Conservation (phyloP, 495 filamentous ascomycete genomes). For the Penicillium argentinense region DNA sequence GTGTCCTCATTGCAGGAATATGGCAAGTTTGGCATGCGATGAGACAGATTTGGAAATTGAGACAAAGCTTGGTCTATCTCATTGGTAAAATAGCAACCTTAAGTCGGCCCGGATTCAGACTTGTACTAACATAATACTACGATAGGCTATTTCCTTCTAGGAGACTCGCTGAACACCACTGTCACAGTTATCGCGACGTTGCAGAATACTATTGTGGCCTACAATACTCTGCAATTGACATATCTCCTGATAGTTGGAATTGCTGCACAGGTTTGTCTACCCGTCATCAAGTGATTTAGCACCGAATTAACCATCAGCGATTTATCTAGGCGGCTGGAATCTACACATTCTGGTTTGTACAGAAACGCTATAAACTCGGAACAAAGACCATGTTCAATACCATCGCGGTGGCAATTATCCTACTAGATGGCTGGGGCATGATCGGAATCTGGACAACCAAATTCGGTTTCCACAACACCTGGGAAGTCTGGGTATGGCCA, state of each 20-base stretch:
- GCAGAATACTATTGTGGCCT: constrained; percentile 61
- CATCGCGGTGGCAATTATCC: constrained; percentile 54
- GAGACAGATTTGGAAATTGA: constrained; percentile 60
- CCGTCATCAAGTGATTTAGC: too few species aligned
- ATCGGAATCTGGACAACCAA: constrained; percentile 62
- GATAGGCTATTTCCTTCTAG: constrained; percentile 61
- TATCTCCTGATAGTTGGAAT: constrained; percentile 66
- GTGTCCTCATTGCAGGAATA: constrained; percentile 54
- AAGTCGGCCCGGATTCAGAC: not conserved
- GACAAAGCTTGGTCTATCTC: constrained; percentile 63
- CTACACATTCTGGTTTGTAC: constrained; percentile 58
- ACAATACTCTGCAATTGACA: constrained; percentile 59
- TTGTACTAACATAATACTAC: not conserved
- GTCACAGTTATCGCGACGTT: constrained; percentile 65
- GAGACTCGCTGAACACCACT: constrained; percentile 64
- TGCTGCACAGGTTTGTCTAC: constrained; percentile 47
- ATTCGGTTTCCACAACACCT: constrained; percentile 62
- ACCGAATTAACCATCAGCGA: not conserved
- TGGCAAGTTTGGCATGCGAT: constrained; percentile 59
- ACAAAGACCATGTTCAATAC: constrained; percentile 66
- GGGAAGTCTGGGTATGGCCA: constrained; percentile 56
- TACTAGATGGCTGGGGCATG: constrained; percentile 66
- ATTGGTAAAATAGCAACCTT: constrained; percentile 40
- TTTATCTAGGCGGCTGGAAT: constrained; percentile 53
- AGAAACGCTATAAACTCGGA: constrained; percentile 50